Percentiles rank a stretch among this genome's conserved stretches.
Conservation (phyloP, 2,329 filamentous ascomycete species). For the Fusarium newnesense region DNA sequence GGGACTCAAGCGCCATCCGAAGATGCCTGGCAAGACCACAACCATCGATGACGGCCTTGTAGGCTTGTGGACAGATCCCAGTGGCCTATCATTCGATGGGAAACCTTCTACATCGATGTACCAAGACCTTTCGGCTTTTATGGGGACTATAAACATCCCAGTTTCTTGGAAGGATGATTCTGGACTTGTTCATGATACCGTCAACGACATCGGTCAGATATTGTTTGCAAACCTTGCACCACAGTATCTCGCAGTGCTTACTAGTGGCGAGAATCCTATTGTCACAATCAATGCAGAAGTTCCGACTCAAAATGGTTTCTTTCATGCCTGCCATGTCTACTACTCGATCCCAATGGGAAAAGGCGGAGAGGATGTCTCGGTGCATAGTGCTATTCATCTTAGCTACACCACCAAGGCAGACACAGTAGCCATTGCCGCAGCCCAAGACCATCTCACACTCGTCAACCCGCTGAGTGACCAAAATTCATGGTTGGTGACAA, state of each 20-base stretch:
- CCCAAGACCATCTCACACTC: too few relatives aligned
- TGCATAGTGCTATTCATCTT: neutral
- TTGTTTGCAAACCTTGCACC: neutral
- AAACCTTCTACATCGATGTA: neutral
- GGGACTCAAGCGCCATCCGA: fast-evolving
- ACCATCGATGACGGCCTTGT: neutral
- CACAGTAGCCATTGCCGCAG: too few relatives aligned
- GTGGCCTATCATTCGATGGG: neutral
- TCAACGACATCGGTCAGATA: neutral
- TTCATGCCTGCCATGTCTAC: neutral
- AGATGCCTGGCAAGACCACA: neutral
- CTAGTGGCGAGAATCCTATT: neutral
- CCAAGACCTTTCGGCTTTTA: neutral
- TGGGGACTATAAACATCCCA: neutral
- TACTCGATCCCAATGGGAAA: neutral
- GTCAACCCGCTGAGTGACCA: too few relatives aligned
- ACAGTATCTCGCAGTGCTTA: neutral
- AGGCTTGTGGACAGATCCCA: neutral
- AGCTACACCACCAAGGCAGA: neutral
- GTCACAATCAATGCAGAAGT: neutral
- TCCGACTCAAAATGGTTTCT: neutral
- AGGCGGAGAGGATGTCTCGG: fast-evolving
- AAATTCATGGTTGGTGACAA: too few relatives aligned
- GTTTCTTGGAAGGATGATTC: neutral
- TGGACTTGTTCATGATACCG: neutral